Conservation (phyloP, 768 basidiomycete genomes). For the Russula virescens region DNA sequence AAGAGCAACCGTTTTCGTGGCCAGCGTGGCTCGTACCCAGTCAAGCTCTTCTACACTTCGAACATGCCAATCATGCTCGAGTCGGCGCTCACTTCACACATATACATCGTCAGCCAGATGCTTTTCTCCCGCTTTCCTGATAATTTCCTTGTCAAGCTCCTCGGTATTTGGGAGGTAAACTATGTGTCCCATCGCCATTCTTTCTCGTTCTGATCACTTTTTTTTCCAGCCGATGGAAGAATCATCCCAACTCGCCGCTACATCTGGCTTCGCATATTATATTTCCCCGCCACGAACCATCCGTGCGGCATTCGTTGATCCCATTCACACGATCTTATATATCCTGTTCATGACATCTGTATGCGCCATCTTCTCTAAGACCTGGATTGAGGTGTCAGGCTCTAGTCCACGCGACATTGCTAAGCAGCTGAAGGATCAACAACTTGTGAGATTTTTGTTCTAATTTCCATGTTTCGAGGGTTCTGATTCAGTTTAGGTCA, state of each 20-base stretch:
- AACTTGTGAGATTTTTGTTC: conserved; percentile 55
- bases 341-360: conserved; percentile 89
- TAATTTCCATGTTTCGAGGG: not conserved
- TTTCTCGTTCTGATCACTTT: conserved; percentile 5
- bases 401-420: conserved; percentile 94
- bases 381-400: conserved; percentile 98
- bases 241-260: conserved; percentile 84
- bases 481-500: conserved; percentile 42
- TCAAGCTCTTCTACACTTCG: conserved; percentile 97
- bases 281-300: conserved; percentile 97
- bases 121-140: conserved; percentile 84
- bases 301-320: conserved; percentile 81
- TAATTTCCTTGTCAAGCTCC: conserved; percentile 82
- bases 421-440: conserved; percentile 97
- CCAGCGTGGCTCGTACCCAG: conserved; percentile 91
- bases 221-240: conserved; percentile 78
- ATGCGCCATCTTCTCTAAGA: conserved; percentile 97
- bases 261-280: conserved; percentile 92
- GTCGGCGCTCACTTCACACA: conserved; percentile 85
- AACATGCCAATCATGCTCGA: conserved; percentile 99
- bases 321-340: conserved; percentile 88
- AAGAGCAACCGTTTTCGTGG: conserved; percentile 95
- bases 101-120: conserved; percentile 97
- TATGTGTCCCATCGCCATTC: not conserved
- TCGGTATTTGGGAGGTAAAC: conserved; percentile 97